Evolutionary conservation across 1,284 basidiomycete genomes (phyloP).

Genomic region (Fomitopsis schrenkii): DNA sequence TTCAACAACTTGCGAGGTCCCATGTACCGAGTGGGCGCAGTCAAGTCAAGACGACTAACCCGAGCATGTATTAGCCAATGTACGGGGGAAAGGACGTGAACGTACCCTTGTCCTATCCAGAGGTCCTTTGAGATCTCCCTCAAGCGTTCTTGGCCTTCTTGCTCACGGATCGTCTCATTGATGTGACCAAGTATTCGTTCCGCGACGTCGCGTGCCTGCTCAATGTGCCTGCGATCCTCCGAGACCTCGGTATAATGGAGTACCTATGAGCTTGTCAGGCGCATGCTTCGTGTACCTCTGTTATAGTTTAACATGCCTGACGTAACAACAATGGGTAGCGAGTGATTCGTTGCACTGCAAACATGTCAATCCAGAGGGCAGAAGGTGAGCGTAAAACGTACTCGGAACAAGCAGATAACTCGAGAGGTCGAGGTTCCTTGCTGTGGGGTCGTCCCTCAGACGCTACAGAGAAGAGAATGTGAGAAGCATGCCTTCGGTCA

Average conservation of each 20-base stretch:
- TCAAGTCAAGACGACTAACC: constrained; percentile 79
- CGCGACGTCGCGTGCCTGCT: constrained; percentile 55
- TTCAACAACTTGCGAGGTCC: constrained; percentile 74
- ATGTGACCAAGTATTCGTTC: constrained; percentile 77
- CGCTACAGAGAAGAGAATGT: constrained; percentile 33
- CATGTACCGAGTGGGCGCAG: constrained; percentile 79
- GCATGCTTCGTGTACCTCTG: not conserved
- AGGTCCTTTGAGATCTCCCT: constrained; percentile 71
- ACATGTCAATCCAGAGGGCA: not conserved
- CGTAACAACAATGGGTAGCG: constrained; percentile 87
- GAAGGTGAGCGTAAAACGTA: constrained; percentile 35
- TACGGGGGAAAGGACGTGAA: constrained; percentile 5
- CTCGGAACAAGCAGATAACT: constrained; percentile 90
- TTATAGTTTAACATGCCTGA: constrained; percentile 42
- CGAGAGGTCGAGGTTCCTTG: constrained; percentile 84
- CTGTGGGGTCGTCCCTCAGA: constrained; percentile 69
- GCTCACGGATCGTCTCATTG: constrained; percentile 88
- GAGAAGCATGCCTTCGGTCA: not conserved
- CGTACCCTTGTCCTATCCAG: constrained; percentile 83
- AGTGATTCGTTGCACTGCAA: constrained; percentile 89
- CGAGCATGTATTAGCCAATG: not conserved
- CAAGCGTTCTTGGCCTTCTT: constrained; percentile 75
- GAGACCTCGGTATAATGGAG: constrained; percentile 72
- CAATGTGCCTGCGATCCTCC: constrained; percentile 53
- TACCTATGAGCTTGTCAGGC: constrained; percentile 44